phyloP scores from a whole-genome alignment of 2,329 filamentous ascomycete species.

The Corynespora cassiicola region DNA sequence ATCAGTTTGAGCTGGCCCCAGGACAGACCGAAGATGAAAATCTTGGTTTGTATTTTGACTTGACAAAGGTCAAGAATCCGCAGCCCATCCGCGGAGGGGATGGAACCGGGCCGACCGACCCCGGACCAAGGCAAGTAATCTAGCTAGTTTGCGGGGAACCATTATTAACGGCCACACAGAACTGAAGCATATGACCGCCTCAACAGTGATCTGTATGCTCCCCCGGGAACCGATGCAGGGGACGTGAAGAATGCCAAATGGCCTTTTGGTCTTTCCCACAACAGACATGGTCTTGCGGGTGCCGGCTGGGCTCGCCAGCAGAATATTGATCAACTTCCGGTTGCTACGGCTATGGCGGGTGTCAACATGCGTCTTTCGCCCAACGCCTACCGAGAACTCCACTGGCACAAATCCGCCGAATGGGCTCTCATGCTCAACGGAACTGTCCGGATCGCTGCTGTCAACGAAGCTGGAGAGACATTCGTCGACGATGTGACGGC shows the following conservation, averaged over 20 bases:
- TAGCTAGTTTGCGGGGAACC: background rate
- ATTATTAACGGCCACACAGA: constrained; percentile 19
- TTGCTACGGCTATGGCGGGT: constrained; percentile 51
- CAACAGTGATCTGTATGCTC: constrained; percentile 48
- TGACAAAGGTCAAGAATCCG: constrained; percentile 47
- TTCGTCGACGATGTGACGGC: constrained; percentile 50
- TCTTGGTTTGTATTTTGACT: constrained; percentile 48
- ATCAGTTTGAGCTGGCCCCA: constrained; percentile 44
- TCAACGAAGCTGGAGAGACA: constrained; percentile 59
- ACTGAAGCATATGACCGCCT: constrained; percentile 45
- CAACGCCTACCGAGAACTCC: constrained; percentile 66
- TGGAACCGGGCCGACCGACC: constrained; percentile 47
- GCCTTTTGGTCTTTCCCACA: constrained; percentile 50
- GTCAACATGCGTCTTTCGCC: constrained; percentile 50
- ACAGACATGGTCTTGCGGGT: constrained; percentile 47
- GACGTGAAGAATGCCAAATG: constrained; percentile 50
- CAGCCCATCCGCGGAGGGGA: constrained; percentile 49
- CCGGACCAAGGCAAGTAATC: constrained; percentile 37
- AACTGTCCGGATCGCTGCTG: constrained; percentile 57
- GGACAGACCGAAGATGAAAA: constrained; percentile 46
- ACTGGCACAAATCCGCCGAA: constrained; percentile 65
- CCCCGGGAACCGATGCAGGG: constrained; percentile 48
- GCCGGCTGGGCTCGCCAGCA: constrained; percentile 52
- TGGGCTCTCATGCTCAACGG: constrained; percentile 64
- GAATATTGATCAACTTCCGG: constrained; percentile 45